Evolutionary conservation across 805 yeast species (phyloP), one percentile per base, ranked within the genome.

Genomic region (Candida railenensis): DNA sequence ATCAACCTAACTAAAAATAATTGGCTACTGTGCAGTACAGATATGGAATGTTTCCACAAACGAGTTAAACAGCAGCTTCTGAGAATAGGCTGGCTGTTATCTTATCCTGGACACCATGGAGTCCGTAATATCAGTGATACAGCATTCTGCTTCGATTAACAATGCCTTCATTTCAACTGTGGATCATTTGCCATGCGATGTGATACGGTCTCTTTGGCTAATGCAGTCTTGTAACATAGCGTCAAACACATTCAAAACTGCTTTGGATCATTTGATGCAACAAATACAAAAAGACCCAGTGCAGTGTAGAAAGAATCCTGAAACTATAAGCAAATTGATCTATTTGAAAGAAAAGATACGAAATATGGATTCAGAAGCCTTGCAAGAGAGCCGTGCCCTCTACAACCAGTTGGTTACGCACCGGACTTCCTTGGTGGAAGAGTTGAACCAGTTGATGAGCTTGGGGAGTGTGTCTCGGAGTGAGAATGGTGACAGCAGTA

Each of bases 171-270:
- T 72, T 28, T 62, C 74, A 19, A 70, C 75, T 3, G 58, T 71
- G 8, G 77, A 72, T 48, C 77, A 72, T 49, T 56, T 72, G 33
- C 76, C 77, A 21, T 65, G 75, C 46, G 77, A 72, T 46, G 56
- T 72, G 3, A 61, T 71, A 37, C 66, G 77, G 41, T 67, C 74
- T 7, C 53, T 71, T 8, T 72, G 77, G 77, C 53, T 71, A 15
- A 61, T 72, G 2, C 77, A 72, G 44, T 53, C 65, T 12, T 61
- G 71, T 43, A 72, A 71, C 45, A 52, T 68, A 18, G 43, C 55
- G 8, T 55, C 62, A 2, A 60, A 56, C 20, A 58, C 61, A 33
- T 52, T 50, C 36, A 55, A 55, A 47, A 52, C 52, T 1, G 50
- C 48, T 38, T 49, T 66, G 21, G 48, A 62, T 41, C 48, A 48